A percentile compares a stretch with the other conserved stretches of the same genome.
These are phyloP conservation scores for Backusella westeae DNA, from an alignment of 192 early-diverging fungal species.

Conservation along the genomic window DNA sequence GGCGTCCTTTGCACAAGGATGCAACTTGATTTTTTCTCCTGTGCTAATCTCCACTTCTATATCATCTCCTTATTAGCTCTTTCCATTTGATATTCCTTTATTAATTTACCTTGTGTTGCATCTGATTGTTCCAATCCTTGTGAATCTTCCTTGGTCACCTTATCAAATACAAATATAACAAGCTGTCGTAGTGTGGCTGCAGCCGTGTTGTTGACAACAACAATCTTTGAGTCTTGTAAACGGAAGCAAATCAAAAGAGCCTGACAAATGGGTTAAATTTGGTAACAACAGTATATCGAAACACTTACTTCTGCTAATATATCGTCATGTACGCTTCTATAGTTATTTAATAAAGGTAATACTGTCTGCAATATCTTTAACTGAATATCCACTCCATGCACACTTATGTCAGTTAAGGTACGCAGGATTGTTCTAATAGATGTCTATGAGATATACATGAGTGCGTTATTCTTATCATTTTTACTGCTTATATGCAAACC, in stretches of 20 bases:
- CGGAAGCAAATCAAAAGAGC: conserved; percentile 80
- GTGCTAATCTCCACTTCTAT: conserved; percentile 13
- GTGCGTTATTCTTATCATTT: not conserved
- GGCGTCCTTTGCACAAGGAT: conserved; percentile 77
- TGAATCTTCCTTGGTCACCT: conserved; percentile 65
- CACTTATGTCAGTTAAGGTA: conserved; percentile 67
- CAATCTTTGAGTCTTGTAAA: conserved; percentile 80
- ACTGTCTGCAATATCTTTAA: conserved; percentile 92
- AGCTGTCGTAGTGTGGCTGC: conserved; percentile 83
- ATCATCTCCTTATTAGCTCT: no score
- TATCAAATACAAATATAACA: conserved; percentile 84
- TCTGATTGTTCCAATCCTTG: conserved; percentile 17
- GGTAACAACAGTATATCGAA: not conserved
- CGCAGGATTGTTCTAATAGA: conserved; percentile 65
- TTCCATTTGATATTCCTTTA: not conserved
- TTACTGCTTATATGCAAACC: conserved; percentile 33
- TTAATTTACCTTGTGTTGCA: conserved; percentile 16
- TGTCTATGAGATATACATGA: conserved; percentile 22
- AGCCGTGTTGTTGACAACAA: conserved; percentile 83
- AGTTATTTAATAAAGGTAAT: conserved; percentile 83
- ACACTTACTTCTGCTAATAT: conserved; percentile 72
- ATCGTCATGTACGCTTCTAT: conserved; percentile 73
- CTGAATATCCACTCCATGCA: conserved; percentile 80
- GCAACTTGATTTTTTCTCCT: conserved; percentile 37
- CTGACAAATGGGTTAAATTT: conserved; percentile 25